Evolutionary conservation across 2,329 filamentous ascomycete genomes (phyloP), one percentile per base, ranked within the genome.

Genomic region (Cercospora zeina): DNA sequence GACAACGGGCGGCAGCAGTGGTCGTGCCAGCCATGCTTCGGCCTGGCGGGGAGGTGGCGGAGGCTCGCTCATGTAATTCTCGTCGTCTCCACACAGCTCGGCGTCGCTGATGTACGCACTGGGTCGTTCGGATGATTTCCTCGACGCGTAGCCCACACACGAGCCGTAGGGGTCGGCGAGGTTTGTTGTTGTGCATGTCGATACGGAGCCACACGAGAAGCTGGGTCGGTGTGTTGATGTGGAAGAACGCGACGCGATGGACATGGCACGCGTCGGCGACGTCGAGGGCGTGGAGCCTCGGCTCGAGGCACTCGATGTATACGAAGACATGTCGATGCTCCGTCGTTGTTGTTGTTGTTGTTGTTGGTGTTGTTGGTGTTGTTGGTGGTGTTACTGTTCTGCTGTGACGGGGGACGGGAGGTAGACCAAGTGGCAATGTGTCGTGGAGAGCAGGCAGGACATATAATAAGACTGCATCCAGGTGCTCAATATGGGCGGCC

Each of bases 61-160:
- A 42, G 74, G 68, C 54, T 74, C 72, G 55, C 65, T 67, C 45
- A 75, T 67, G 57, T 70, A 74, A 24, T 68, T 64, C n/a, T 67
- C 69, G 53, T 75, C 73, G 54, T 72, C 71, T 27, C 73, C 73
- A 58, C 74, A 73, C 16, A 77, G 70, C 54, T 77, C 75, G 57
- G 73, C 73, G 62, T 77, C 75, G 64, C 70, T 74, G 55, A 77
- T 69, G 60, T 76, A 77, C 2, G 74, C 66, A 66, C 68, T 76
- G 0, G 73, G 67, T 24, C 53, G 68, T 39, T 51, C 56, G 8
- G 59, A 66, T 33, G 65, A 60, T 33, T 59, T 54, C 34, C 67
- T 68, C 24, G 65, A 56, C 50, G 59, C 64, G 37, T 63, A 67
- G 16, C 64, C 62, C 16, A 60, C 62, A 42, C 65, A 67, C 6